Evolutionary conservation across 345 rosid genomes (phyloP).

Genomic region (Camelina laxa): DNA sequence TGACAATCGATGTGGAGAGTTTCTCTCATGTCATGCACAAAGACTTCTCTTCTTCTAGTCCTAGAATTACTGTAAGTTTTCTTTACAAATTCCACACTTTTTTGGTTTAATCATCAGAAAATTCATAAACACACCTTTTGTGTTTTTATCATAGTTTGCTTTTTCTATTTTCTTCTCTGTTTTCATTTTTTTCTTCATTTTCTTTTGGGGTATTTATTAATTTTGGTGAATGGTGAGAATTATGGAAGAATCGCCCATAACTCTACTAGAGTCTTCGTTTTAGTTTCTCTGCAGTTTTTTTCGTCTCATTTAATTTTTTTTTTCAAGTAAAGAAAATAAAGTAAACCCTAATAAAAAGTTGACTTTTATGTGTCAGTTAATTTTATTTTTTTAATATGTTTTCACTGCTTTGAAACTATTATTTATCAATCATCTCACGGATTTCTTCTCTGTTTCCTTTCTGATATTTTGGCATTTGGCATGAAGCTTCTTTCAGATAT

Average conservation of each 20-base stretch:
- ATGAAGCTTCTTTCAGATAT: constrained; percentile 31
- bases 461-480: constrained; percentile 26
- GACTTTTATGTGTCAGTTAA: constrained; percentile 24
- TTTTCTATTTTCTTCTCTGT: background rate
- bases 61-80: constrained; percentile 42
- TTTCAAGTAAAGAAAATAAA: background rate
- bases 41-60: constrained; percentile 40
- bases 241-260: constrained; percentile 32
- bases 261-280: background rate
- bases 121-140: too few species aligned
- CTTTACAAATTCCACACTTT: background rate
- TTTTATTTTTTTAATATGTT: background rate
- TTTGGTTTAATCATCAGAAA: background rate
- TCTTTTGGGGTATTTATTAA: constrained; percentile 29
- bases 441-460: constrained; percentile 1
- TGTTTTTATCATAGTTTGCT: background rate
- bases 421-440: constrained; percentile 3
- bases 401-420: constrained; percentile 13
- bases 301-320: constrained; percentile 34
- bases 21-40: constrained; percentile 51
- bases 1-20: constrained; percentile 72
- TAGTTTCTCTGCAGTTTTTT: background rate
- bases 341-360: constrained; percentile 5
- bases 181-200: background rate
- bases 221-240: constrained; percentile 30